Percentiles rank a stretch among this genome's conserved stretches.
Evolutionary conservation across 768 basidiomycete genomes (phyloP).

Genomic region (Coprinopsis strossmayeri): DNA sequence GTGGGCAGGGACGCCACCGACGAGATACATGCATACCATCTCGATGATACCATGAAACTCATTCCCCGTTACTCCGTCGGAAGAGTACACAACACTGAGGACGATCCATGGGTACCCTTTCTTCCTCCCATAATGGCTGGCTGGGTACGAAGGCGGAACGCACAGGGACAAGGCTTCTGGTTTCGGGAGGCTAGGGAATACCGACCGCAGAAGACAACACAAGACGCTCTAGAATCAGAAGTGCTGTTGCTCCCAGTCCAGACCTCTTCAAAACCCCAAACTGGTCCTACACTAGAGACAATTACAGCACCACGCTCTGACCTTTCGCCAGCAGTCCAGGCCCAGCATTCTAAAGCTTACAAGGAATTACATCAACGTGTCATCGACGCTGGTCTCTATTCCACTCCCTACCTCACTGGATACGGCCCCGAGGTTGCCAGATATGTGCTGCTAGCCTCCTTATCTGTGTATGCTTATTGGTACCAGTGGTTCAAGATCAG

Average conservation of each 20-base stretch:
- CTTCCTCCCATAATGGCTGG: constrained; percentile 84
- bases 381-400: constrained; percentile 75
- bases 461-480: constrained; percentile 57
- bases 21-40: constrained; percentile 92
- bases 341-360: constrained; percentile 71
- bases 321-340: constrained; percentile 53
- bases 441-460: constrained; percentile 56
- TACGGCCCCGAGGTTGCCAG: constrained; percentile 88
- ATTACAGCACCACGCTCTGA: constrained; percentile 47
- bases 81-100: constrained; percentile 46
- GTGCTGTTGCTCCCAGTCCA: constrained; percentile 55
- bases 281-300: constrained; percentile 34
- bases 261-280: constrained; percentile 13
- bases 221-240: constrained; percentile 35
- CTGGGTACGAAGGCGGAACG: constrained; percentile 51
- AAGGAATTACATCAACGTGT: constrained; percentile 71
- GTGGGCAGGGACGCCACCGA: constrained; percentile 92
- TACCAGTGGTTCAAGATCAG: constrained; percentile 64
- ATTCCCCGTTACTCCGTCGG: constrained; percentile 67
- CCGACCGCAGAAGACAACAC: constrained; percentile 20
- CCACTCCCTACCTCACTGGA: constrained; percentile 75
- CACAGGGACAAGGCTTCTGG: constrained; percentile 47
- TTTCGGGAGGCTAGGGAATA: constrained; percentile 51
- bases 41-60: constrained; percentile 44
- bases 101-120: constrained; percentile 66